Percentiles rank a stretch among this genome's conserved stretches.
Evolutionary conservation across 2,329 filamentous ascomycete genomes (phyloP).

Genomic region (Geoglossum cookeanum): DNA sequence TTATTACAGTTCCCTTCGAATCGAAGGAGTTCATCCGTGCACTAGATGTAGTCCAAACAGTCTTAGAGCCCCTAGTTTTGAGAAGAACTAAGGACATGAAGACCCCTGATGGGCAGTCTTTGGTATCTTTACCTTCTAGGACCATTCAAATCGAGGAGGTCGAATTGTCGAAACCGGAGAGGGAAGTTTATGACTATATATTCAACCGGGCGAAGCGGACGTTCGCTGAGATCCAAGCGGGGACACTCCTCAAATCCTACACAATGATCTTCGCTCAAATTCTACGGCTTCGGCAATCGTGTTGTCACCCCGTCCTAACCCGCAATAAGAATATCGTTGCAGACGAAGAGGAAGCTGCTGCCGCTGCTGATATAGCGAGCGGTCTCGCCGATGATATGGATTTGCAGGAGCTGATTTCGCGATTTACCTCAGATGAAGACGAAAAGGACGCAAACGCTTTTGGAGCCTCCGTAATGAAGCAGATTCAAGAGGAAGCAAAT

Average conservation of each 20-base stretch:
- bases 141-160: conserved; percentile 73
- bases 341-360: conserved; percentile 69
- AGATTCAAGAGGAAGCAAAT: conserved; percentile 77
- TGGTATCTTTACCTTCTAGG: conserved; percentile 69
- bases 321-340: conserved; percentile 68
- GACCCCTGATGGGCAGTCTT: conserved; percentile 61
- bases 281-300: conserved; percentile 75
- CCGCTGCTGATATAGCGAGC: conserved; percentile 57
- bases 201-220: conserved; percentile 65
- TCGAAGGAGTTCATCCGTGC: conserved; percentile 86
- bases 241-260: conserved; percentile 85
- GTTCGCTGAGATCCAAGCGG: conserved; percentile 74
- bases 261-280: conserved; percentile 97
- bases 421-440: conserved; percentile 48
- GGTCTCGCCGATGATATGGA: conserved; percentile 94
- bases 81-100: conserved; percentile 96
- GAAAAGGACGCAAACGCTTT: conserved; percentile 50
- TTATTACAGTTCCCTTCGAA: conserved; percentile 94
- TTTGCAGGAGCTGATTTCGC: conserved; percentile 62
- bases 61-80: conserved; percentile 87
- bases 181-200: conserved; percentile 84
- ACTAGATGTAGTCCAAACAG: conserved; percentile 90
- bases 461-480: conserved; percentile 68
- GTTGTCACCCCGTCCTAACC: conserved; percentile 81
- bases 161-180: conserved; percentile 65